Evolutionary conservation across 1,139 yeast species (phyloP), one percentile per base, ranked within the genome.

Genomic region (Candida tetrigidarum): DNA sequence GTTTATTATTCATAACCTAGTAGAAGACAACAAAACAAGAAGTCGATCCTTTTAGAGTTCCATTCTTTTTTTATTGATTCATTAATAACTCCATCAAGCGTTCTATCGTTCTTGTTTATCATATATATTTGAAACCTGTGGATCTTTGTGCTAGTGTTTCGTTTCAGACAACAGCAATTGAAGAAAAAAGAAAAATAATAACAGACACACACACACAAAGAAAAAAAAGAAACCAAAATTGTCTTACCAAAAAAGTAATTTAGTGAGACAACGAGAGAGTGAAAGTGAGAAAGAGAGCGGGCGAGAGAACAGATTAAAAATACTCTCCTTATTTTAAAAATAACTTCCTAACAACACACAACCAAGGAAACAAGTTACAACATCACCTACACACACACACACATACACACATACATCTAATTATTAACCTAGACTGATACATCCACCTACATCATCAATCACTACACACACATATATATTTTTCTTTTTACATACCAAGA

Each of bases 271-370:
- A n/a, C n/a, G n/a, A n/a, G n/a, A n/a, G n/a, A n/a, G n/a, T n/a
- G n/a, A n/a, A n/a, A n/a, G n/a, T n/a, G n/a, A n/a, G n/a, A n/a
- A n/a, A 22, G 32, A n/a, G 23, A 19, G 36, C 11, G 35, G 10
- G 35, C 19, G 36, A 14, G 25, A 19, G 14, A 20, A 39, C 10
- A 30, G 33, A 22, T 32, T 39, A n/a, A 23, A 30, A 23, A 30
- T 39, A 16, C 37, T 39, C 37, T 39, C 41, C 36, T 15, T 39
- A 39, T 30, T 32, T 30, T 12, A 15, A 30, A 25, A 32, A 32
- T 22, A n/a, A n/a, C n/a, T 14, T 32, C 14, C 36, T 5, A 32
- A 2, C 36, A 32, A 32, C 18, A 14, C 30, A 29, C 14, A 6
- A 7, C 16, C 11, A 28, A 5, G 8, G 25, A 22, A 28, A 28